These are phyloP conservation scores for Aureobasidium sp. DNA, from an alignment of 2,329 filamentous ascomycete species.

Conservation along the genomic window DNA sequence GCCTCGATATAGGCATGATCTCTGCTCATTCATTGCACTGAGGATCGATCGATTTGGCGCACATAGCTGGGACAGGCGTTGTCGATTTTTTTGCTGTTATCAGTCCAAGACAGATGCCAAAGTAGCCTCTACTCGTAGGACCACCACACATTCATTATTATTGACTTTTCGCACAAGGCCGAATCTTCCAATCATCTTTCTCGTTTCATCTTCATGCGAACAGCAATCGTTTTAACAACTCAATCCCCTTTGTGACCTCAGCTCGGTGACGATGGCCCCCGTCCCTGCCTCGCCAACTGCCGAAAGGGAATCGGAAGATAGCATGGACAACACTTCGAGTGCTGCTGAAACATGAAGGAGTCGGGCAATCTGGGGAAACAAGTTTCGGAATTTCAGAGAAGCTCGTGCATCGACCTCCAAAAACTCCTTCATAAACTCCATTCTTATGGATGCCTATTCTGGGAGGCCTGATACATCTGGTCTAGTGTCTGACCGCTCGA, in stretches of 20 bases:
- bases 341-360: slow-evolving; percentile 1
- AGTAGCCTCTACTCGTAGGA: neutral
- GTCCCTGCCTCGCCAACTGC: neutral
- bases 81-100: neutral
- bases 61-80: neutral
- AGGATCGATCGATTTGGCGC: neutral
- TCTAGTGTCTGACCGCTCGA: slow-evolving; percentile 1
- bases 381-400: neutral
- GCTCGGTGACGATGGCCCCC: neutral
- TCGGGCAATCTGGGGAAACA: neutral
- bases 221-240: too few species aligned
- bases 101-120: neutral
- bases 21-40: neutral
- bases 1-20: neutral
- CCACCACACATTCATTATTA: neutral
- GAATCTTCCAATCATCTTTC: neutral
- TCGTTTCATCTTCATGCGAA: too few species aligned
- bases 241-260: too few species aligned
- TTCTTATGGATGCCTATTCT: neutral
- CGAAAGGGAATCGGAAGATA: neutral
- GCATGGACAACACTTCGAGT: neutral
- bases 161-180: neutral
- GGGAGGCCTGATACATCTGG: neutral
- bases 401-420: neutral
- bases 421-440: neutral